Evolutionary conservation across 306 rosid species (phyloP), one percentile per base, ranked within the genome.

Genomic region (Trifolium pratense): DNA sequence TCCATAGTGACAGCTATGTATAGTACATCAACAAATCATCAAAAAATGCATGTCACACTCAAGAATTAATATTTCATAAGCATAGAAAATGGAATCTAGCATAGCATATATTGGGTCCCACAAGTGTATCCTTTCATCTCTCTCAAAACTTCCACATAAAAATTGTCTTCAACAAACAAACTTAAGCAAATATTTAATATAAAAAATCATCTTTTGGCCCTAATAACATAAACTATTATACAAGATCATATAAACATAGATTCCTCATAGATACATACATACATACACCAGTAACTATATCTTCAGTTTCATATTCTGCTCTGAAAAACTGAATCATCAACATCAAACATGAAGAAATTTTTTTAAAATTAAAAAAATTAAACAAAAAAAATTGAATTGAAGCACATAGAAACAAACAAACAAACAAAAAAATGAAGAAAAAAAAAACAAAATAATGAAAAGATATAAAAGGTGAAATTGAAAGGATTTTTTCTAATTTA

Each of bases 201-300:
- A 68, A 59, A 20, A 56, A 18, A 67, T 49, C 43, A 52, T 5
- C 14, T 25, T 39, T 66, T 82, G 7, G 12, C 8, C 23, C 25
- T 66, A 64, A 57, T 4, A 68, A 42, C 43, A 67, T 43, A 66
- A 9, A 48, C 65, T 36, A 36, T 36, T 59, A 63, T 70, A 49
- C 52, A 26, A 66, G 45, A 69, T 29, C 79, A 79, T 14, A 25
- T 31, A n/a, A n/a, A 71, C 78, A 77, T 49, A 40, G 73, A 60
- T 80, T 70, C 36, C 42, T 25, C 81, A 65, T 70, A 63, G 75
- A n/a, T n/a, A n/a, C n/a, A 73, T 49, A 39, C 80, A 65, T 69
- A 63, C 71, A 73, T 49, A 39, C 55, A 73, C n/a, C 75, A 75
- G 64, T 58, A 75, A 64, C 65, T 60, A 40, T n/a, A 29, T 29